Conservation (phyloP, 2,329 filamentous ascomycete genomes). For the Epichloe hybrida region DNA sequence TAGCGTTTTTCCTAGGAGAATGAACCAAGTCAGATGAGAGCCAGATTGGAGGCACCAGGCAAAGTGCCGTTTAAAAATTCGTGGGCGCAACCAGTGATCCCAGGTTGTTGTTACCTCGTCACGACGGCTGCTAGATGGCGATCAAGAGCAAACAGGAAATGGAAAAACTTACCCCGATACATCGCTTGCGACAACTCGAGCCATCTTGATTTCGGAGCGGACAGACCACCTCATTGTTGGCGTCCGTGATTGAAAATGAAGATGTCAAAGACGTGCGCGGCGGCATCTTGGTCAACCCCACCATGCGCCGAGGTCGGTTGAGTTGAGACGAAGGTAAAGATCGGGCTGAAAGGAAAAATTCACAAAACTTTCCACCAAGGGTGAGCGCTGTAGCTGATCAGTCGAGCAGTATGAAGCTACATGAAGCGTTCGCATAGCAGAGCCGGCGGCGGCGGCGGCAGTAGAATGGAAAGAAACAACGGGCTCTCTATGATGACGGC, state of each 20-base stretch:
- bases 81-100: not conserved
- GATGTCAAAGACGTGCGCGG: slow-evolving; percentile 75
- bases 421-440: slow-evolving; percentile 15
- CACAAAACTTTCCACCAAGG: not conserved
- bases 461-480: not conserved
- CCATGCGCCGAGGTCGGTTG: slow-evolving; percentile 1
- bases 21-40: not conserved
- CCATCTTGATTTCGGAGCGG: slow-evolving; percentile 92
- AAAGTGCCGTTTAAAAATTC: not conserved
- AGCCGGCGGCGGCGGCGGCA: slow-evolving; percentile 1
- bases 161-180: slow-evolving; percentile 73
- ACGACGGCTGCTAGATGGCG: not conserved
- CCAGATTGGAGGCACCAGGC: not conserved
- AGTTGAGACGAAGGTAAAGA: not conserved
- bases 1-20: slow-evolving; percentile 70
- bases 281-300: slow-evolving; percentile 63
- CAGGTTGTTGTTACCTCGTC: not conserved
- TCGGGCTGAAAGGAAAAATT: slow-evolving; percentile 3
- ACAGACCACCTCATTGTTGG: slow-evolving; percentile 93
- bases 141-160: not conserved
- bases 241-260: slow-evolving; percentile 83
- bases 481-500: not conserved
- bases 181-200: slow-evolving; percentile 93
- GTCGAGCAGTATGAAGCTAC: slow-evolving; percentile 16
- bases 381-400: slow-evolving; percentile 13